These are phyloP conservation scores for Puccinia novopanici DNA, from an alignment of 1,284 basidiomycete genomes.

Conservation along the genomic window DNA sequence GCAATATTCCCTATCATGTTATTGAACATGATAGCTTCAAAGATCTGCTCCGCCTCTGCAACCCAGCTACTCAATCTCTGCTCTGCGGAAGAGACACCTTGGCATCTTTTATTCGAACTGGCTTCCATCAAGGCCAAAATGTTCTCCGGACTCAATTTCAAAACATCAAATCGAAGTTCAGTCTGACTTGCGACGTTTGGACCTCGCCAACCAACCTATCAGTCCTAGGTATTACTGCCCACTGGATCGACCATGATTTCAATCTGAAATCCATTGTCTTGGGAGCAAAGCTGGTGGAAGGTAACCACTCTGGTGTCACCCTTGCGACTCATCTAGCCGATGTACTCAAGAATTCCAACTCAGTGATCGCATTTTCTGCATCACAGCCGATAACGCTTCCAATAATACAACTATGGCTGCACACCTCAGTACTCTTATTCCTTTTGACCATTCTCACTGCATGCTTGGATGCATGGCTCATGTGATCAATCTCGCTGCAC, in stretches of 20 bases:
- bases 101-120: slow-evolving; percentile 2
- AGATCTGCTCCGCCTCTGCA: neutral
- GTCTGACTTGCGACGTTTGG: slow-evolving; percentile 21
- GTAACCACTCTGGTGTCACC: neutral
- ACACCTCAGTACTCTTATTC: neutral
- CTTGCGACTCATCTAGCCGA: slow-evolving; percentile 15
- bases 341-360: neutral
- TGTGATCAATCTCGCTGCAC: neutral
- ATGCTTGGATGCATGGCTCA: neutral
- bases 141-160: neutral
- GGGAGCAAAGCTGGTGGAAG: neutral
- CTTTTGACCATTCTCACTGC: neutral
- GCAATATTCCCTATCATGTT: slow-evolving; percentile 7
- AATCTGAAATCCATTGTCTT: slow-evolving; percentile 6
- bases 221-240: slow-evolving; percentile 3
- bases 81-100: neutral
- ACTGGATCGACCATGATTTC: slow-evolving; percentile 8
- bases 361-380: neutral
- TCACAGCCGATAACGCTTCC: neutral
- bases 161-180: slow-evolving; percentile 7
- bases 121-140: neutral
- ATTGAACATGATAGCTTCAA: neutral
- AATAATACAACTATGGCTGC: neutral
- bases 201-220: neutral
- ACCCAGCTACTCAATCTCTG: neutral